Conservation (phyloP, 352 stramenopile species). For the Thalassiosira hispida region DNA sequence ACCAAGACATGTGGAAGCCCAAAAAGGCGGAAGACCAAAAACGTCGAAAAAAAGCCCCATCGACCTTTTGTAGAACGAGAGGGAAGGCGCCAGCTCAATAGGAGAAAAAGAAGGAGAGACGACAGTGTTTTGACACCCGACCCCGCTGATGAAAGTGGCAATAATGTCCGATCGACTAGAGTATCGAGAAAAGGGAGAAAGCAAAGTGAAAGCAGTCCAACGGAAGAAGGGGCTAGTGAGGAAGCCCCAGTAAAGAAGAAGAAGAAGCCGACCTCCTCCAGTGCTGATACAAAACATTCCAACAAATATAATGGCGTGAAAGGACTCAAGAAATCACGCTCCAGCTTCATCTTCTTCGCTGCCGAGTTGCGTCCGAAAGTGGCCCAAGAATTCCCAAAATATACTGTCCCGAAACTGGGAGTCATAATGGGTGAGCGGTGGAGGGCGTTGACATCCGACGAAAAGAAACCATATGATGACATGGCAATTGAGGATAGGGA, state of each 20-base stretch:
- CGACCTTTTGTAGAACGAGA: neutral
- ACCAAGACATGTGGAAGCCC: neutral
- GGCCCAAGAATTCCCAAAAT: neutral
- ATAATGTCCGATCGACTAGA: too few species aligned
- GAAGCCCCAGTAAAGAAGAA: too few species aligned
- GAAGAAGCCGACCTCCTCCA: conserved; percentile 1
- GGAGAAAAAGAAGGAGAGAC: too few species aligned
- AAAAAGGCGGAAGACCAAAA: neutral
- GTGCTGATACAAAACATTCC: neutral
- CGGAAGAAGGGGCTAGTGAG: too few species aligned
- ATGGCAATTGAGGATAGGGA: conserved; percentile 48
- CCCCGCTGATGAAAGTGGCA: too few species aligned
- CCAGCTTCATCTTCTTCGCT: conserved; percentile 8
- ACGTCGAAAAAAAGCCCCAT: neutral
- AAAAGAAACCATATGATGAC: conserved; percentile 55
- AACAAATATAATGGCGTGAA: neutral
- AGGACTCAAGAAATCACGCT: neutral
- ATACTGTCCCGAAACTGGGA: neutral
- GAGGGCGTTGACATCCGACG: conserved; percentile 50
- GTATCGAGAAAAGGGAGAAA: too few species aligned
- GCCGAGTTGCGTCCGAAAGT: neutral
- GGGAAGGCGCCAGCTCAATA: too few species aligned
- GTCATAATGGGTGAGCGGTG: conserved; percentile 38
- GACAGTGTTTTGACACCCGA: too few species aligned
- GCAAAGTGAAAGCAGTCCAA: too few species aligned